Conservation (phyloP, 163 green algal genomes). For the Smithsoniella earleae region DNA sequence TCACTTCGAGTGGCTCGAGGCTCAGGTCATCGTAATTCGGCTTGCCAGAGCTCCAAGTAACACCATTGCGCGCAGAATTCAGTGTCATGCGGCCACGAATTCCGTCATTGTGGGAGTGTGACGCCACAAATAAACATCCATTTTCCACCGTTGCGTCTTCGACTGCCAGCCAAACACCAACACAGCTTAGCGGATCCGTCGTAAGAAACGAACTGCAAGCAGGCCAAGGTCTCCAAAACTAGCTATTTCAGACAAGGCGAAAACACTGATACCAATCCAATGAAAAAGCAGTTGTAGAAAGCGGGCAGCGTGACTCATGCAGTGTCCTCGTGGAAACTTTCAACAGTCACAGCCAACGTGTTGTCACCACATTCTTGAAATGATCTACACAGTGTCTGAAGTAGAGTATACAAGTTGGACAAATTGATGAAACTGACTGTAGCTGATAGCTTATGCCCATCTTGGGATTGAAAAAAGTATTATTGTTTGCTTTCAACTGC, state of each 20-base stretch:
- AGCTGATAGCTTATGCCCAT: too few relatives aligned
- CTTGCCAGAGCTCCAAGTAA: conserved; percentile 14
- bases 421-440: conserved; percentile 1
- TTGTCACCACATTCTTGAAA: too few relatives aligned
- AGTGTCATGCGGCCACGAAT: conserved; percentile 19
- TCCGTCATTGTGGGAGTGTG: conserved; percentile 1
- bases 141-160: conserved; percentile 67
- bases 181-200: conserved; percentile 69
- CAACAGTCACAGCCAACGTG: too few relatives aligned
- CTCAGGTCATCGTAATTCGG: conserved; percentile 52
- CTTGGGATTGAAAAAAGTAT: too few relatives aligned
- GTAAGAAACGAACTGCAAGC: conserved; percentile 66
- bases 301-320: too few relatives aligned
- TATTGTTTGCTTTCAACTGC: too few relatives aligned
- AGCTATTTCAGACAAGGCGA: too few relatives aligned
- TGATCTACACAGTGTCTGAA: too few relatives aligned
- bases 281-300: too few relatives aligned
- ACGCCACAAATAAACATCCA: conserved; percentile 23
- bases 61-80: neutral
- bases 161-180: conserved; percentile 90
- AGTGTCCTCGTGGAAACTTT: too few relatives aligned
- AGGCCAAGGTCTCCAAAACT: neutral
- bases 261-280: too few relatives aligned
- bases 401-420: too few relatives aligned
- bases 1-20: conserved; percentile 62